phyloP scores from a whole-genome alignment of 345 rosid species.

The Populus deltoides region DNA sequence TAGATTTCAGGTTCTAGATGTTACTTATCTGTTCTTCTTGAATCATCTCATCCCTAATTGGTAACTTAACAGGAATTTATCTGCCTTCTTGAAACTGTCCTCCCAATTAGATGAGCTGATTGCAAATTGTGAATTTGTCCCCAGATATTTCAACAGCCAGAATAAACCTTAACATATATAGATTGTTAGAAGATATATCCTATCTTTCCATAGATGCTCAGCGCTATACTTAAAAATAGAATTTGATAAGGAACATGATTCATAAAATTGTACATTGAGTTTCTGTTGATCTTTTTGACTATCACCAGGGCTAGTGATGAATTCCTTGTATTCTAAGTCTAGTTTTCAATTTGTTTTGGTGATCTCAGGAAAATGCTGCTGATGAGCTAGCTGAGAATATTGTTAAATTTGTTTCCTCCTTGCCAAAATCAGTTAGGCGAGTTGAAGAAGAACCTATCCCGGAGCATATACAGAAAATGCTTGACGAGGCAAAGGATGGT shows the following conservation, averaged over 20 bases:
- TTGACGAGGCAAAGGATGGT: conserved; percentile 51
- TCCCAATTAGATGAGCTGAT: too few species aligned
- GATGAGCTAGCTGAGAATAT: conserved; percentile 59
- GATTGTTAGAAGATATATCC: too few species aligned
- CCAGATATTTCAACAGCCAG: too few species aligned
- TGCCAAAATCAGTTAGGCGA: conserved; percentile 56
- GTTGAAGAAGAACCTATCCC: conserved; percentile 53
- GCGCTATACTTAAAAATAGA: not conserved
- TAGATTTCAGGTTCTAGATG: not conserved
- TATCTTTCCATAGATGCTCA: too few species aligned
- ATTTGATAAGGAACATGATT: not conserved
- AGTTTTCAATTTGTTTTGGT: conserved; percentile 6
- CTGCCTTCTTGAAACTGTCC: too few species aligned
- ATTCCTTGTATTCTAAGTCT: conserved; percentile 2
- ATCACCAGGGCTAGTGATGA: not conserved
- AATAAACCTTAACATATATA: too few species aligned
- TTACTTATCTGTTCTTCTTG: not conserved
- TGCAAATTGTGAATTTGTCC: too few species aligned
- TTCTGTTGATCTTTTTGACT: not conserved
- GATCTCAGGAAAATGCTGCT: conserved; percentile 56
- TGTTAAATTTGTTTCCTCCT: conserved; percentile 48
- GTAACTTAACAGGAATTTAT: not conserved
- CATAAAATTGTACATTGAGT: not conserved
- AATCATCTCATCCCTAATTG: not conserved
- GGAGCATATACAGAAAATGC: conserved; percentile 44